Base-by-base conservation (phyloP, 139 green algal species). In the Tetradesmus lagerheimii region DNA sequence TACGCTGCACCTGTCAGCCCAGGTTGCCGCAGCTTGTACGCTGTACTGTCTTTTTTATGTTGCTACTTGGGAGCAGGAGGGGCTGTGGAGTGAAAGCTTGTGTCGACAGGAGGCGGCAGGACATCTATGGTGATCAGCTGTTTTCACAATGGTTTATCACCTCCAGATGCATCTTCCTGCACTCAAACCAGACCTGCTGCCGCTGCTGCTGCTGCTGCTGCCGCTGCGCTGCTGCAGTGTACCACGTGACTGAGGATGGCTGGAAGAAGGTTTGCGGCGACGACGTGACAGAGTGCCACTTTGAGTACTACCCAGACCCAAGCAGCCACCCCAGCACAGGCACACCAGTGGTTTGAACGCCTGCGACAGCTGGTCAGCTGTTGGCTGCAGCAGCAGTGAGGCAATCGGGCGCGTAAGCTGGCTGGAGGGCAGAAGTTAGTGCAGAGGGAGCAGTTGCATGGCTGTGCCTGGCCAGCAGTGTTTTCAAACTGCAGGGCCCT, bases 221-320 rank as follows among this genome's bases (percentile, higher is more conserved):
- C 38, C 20, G 37, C 75, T 38, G 50, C 37, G 29, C 77, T 57
- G 20, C 47, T 91, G 90, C 95, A 97, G 98, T 99, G 75, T 99
- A 99, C 93, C 98, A 99, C 89, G 97, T 99, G 14, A 99, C 96
- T 1, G 74, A 98, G 89, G 92, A 97, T 11, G 98, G 98, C 38
- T 99, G 98, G 98, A 99, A 87, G 66, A 99, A 99, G 96, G 94
- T 99, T 43, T 89, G 91, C n/a, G 98, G 98, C 27, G 94, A 98
- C 47, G 98, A 99, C 89, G 97, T 99, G n/a, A 95, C 94, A 0
- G 97, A 99, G 89, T 93, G 99, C 90, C 97, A 99, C 94, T 99
- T 96, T 93, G 85, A 98, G 86, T 99, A 98, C 94, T 98, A 99
- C 91, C 96, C 97, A 16, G 89, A 94, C 81, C 90, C 93, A 0